These are phyloP conservation scores for Rhododendron vialii DNA, from an alignment of 148 eudicot species.

Conservation along the genomic window DNA sequence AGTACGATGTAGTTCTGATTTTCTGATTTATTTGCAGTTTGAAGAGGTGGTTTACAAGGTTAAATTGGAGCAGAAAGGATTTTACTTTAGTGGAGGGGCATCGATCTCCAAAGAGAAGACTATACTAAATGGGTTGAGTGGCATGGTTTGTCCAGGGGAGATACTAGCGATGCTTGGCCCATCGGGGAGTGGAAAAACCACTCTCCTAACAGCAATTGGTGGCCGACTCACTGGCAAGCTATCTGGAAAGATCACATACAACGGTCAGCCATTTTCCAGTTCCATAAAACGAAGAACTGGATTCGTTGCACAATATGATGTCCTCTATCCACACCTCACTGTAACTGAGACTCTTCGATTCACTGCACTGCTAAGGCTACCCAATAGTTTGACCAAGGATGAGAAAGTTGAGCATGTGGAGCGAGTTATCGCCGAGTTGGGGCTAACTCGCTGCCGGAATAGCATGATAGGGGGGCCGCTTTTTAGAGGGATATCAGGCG, in stretches of 20 bases:
- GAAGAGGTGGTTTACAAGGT: constrained; percentile 93
- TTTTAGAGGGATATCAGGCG: constrained; percentile 89
- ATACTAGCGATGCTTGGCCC: constrained; percentile 96
- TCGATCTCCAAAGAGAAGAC: constrained; percentile 57
- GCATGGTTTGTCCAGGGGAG: constrained; percentile 82
- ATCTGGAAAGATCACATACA: constrained; percentile 78
- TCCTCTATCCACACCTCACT: constrained; percentile 88
- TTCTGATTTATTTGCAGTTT: constrained; percentile 43
- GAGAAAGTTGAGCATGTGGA: constrained; percentile 69
- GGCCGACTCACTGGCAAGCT: constrained; percentile 69
- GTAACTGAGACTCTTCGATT: constrained; percentile 77
- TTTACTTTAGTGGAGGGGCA: constrained; percentile 37
- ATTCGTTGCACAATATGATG: constrained; percentile 84
- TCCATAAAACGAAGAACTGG: constrained; percentile 71
- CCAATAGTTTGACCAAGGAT: constrained; percentile 45
- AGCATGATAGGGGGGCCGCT: constrained; percentile 96
- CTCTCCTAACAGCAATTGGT: constrained; percentile 87
- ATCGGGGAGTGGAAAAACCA: constrained; percentile 97
- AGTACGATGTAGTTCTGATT: not conserved
- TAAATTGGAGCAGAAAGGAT: constrained; percentile 35
- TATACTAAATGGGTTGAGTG: constrained; percentile 75
- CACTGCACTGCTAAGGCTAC: constrained; percentile 88
- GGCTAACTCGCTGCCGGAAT: constrained; percentile 52
- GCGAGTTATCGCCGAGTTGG: constrained; percentile 55
- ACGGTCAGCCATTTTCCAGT: constrained; percentile 66